Evolutionary conservation across 345 rosid species (phyloP).

Genomic region (Citrus trifoliata): DNA sequence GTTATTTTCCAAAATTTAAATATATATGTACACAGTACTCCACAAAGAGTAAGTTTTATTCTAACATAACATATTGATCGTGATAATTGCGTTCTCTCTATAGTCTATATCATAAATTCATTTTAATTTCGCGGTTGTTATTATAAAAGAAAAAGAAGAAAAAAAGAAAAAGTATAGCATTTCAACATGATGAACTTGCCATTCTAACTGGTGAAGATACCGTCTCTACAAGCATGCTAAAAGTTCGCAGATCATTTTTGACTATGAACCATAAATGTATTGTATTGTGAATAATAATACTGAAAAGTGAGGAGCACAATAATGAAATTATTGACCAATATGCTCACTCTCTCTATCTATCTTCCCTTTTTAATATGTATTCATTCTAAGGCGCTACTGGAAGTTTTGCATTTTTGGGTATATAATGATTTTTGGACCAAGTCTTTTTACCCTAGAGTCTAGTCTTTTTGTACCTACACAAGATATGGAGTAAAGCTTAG

Average conservation of each 20-base stretch:
- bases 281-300: not conserved
- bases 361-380: not conserved
- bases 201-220: not conserved
- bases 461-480: conserved; percentile 19
- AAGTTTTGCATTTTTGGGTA: not conserved
- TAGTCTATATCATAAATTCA: too few species aligned
- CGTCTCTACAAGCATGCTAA: not conserved
- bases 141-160: too few species aligned
- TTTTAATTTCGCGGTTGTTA: too few species aligned
- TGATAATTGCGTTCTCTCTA: not conserved
- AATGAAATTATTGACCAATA: not conserved
- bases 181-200: not conserved
- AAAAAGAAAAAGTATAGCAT: too few species aligned
- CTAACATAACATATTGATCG: not conserved
- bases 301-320: not conserved
- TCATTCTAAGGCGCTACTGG: not conserved
- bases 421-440: conserved; percentile 6
- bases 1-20: not conserved
- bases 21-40: not conserved
- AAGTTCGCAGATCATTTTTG: not conserved
- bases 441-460: conserved; percentile 11
- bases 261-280: not conserved
- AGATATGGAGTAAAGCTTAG: conserved; percentile 47
- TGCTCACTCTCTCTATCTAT: not conserved
- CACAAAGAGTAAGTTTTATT: not conserved